These are phyloP conservation scores for Thraustotheca clavata DNA, from an alignment of 352 stramenopile species.

Conservation along the genomic window DNA sequence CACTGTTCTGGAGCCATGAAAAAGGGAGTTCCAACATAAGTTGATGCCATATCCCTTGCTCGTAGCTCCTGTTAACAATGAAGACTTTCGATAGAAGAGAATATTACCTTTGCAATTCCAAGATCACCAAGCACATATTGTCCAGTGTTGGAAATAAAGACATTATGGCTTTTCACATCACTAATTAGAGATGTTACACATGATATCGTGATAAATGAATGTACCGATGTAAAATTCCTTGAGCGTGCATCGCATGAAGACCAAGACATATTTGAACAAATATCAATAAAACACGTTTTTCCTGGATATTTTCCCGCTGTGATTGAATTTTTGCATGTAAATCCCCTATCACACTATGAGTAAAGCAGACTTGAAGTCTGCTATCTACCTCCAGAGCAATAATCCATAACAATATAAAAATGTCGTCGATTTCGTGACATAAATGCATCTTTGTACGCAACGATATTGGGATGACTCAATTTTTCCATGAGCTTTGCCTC, in stretches of 20 bases:
- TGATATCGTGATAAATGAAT: background rate
- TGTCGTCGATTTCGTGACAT: conserved; percentile 22
- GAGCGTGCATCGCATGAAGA: conserved; percentile 82
- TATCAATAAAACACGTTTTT: conserved; percentile 84
- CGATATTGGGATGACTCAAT: conserved; percentile 87
- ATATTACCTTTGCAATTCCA: conserved; percentile 48
- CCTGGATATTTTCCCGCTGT: conserved; percentile 31
- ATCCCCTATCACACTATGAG: conserved; percentile 25
- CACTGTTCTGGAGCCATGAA: conserved; percentile 87
- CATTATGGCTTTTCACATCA: conserved; percentile 90
- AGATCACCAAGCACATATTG: conserved; percentile 85
- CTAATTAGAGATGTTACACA: conserved; percentile 18
- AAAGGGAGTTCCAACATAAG: conserved; percentile 81
- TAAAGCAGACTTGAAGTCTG: background rate
- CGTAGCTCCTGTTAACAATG: conserved; percentile 23
- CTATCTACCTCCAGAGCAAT: conserved; percentile 62
- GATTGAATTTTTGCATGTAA: conserved; percentile 31
- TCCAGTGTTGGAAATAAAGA: conserved; percentile 54
- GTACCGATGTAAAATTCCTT: conserved; percentile 62
- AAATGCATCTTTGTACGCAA: conserved; percentile 76
- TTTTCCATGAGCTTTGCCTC: conserved; percentile 73
- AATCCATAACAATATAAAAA: conserved; percentile 90
- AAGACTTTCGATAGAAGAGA: too few species aligned
- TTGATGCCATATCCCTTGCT: conserved; percentile 44
- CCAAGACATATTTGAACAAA: conserved; percentile 86